These are phyloP conservation scores for Coffea eugenioides DNA, from an alignment of 257 asterid genomes.

Conservation along the genomic window DNA sequence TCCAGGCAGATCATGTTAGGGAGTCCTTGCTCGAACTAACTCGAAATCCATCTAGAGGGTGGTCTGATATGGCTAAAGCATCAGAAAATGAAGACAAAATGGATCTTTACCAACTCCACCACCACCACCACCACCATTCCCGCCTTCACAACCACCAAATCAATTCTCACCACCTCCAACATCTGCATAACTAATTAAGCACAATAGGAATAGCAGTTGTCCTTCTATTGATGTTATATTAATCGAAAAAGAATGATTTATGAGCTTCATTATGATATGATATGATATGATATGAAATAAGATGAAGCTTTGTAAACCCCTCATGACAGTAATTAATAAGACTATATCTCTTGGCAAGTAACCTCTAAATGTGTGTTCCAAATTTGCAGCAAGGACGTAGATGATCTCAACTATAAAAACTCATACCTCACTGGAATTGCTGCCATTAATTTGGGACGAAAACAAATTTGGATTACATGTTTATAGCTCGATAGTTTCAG, in stretches of 20 bases:
- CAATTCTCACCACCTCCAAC: constrained; percentile 19
- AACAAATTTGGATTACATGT: background rate
- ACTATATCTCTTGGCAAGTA: background rate
- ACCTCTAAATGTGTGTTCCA: background rate
- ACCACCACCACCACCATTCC: constrained; percentile 22
- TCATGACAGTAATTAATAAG: no score
- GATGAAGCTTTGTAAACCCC: background rate
- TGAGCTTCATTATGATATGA: background rate
- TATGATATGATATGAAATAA: background rate
- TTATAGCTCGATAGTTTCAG: background rate
- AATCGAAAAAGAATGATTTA: background rate
- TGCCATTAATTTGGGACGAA: background rate
- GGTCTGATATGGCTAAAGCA: constrained; percentile 33
- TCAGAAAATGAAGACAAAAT: constrained; percentile 26
- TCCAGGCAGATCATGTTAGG: constrained; percentile 76
- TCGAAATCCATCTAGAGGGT: constrained; percentile 50
- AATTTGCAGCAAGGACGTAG: background rate
- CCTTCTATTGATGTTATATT: background rate
- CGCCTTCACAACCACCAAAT: constrained; percentile 17
- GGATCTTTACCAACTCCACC: constrained; percentile 27
- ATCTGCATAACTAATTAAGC: constrained; percentile 12
- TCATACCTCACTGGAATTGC: background rate
- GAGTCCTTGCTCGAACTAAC: constrained; percentile 79
- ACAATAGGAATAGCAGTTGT: background rate
- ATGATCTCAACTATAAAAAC: background rate